Base-by-base conservation (phyloP, 768 basidiomycete species). In the Ramaria rubella region DNA sequence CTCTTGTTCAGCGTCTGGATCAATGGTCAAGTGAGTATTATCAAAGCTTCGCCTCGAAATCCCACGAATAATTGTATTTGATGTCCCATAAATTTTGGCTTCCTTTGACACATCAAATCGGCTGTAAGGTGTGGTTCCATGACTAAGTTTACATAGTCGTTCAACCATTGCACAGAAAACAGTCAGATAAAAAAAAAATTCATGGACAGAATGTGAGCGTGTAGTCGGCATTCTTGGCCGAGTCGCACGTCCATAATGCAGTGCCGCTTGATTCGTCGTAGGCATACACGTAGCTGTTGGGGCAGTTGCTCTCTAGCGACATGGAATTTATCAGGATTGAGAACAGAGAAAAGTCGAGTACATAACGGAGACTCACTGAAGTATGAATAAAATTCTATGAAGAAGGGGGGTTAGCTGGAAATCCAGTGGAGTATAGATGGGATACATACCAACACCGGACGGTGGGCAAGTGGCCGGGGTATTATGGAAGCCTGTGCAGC, bases 401-500 rank as follows among this genome's bases (percentile, higher is more conserved):
- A 27, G 27, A 33, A 11, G 21, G 7, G 40, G 19, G 34, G 30
- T n/a, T n/a, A n/a, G n/a, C n/a, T n/a, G n/a, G n/a, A n/a, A n/a
- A n/a, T n/a, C n/a, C n/a, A n/a, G n/a, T n/a, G n/a, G n/a, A n/a
- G n/a, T n/a, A n/a, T n/a, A n/a, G 21, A 36, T 7, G 17, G 26
- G 12, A 1, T 15, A 56, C 55, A 30, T 8, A 56, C 55, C 55
- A 23, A 75, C 73, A 21, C 72, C 72, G 3, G 78, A 78, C 12
- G 72, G 60, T 14, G 82, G 83, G 65, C 85, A 86, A 0, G 82
- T 84, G 9, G 63, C 67, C 1, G 81, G 67, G 4, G 79, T 82
- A 65, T 67, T 69, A 68, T 77, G 71, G 40, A 65, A 67, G 9
- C 86, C 86, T 15, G 77, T 77, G 71, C 85, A 87, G 67, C 85